These are phyloP conservation scores for Kuraishia ogatae DNA, from an alignment of 805 yeast species.

Conservation along the genomic window DNA sequence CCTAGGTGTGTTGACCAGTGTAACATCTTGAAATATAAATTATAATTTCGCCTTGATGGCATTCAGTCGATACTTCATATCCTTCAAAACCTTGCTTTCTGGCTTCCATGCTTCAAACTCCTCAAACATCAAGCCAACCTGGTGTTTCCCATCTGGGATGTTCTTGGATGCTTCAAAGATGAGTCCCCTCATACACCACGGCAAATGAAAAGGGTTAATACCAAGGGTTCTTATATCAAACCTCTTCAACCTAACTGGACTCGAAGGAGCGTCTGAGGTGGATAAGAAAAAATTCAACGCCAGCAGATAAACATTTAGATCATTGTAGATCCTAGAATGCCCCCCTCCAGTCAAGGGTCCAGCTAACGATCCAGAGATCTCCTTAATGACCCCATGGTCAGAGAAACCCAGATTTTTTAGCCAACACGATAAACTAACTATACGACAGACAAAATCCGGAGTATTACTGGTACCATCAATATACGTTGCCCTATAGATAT, in stretches of 20 bases:
- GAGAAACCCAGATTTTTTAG: conserved; percentile 68
- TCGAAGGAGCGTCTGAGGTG: conserved; percentile 45
- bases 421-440: conserved; percentile 66
- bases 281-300: conserved; percentile 71
- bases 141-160: conserved; percentile 37
- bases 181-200: conserved; percentile 89
- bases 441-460: conserved; percentile 68
- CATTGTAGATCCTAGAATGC: conserved; percentile 84
- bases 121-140: conserved; percentile 49
- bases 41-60: conserved; percentile 24
- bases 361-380: conserved; percentile 68
- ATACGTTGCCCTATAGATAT: conserved; percentile 84
- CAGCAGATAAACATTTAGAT: conserved; percentile 72
- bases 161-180: conserved; percentile 39
- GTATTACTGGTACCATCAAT: conserved; percentile 76
- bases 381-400: conserved; percentile 83
- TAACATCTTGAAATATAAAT: no score
- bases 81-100: conserved; percentile 70
- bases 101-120: conserved; percentile 88
- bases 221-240: conserved; percentile 62
- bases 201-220: conserved; percentile 75
- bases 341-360: conserved; percentile 96
- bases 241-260: conserved; percentile 19
- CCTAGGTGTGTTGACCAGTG: no score
- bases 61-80: conserved; percentile 53